Base-by-base conservation (phyloP, 495 filamentous ascomycete species). In the Letharia lupina region DNA sequence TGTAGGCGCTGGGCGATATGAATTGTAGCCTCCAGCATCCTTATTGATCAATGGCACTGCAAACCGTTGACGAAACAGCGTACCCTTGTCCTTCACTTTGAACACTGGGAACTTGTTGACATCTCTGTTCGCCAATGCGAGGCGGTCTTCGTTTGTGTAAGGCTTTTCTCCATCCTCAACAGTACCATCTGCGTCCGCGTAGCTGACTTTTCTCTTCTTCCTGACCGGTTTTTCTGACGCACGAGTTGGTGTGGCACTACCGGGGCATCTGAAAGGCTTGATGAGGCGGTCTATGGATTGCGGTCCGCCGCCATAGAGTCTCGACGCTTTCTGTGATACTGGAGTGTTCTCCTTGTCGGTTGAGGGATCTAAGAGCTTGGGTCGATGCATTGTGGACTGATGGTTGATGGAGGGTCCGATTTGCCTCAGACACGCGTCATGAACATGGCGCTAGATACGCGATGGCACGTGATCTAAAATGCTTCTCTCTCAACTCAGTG, bases 211-310 rank as follows among this genome's bases (percentile, higher is more conserved):
- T 64, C 91, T 83, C 69, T 87, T 81, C 75, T 99, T 99, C 47
- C 94, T 83, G 18, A 87, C 79, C 4, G 95, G 95, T 50, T 95
- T 89, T 12, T 90, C 89, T 2, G 89, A 89, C n/a, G 82, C 77
- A 41, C 90, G 83, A 37, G 82, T 85, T 1, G 84, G 79, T 1
- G 83, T 88, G 10, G 91, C 89, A 12, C 88, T 87, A 37, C 92
- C 91, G 18, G 94, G 94, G 68, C 93, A 97, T 84, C 89, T 94
- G 78, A 99, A 99, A 4, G 94, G 94, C 70, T 86, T 91, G 60
- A 84, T 78, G 5, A 98, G 84, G 52, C 86, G 84, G 63, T 96
- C 90, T 61, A 86, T 75, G 4, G 85, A 82, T 45, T 84, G 81
- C 41, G 80, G 74, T 13, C 77, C 75, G 40, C 76, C 74, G 33